phyloP scores from a whole-genome alignment of 2,329 filamentous ascomycete genomes.

The Aspergillus phoenicis region DNA sequence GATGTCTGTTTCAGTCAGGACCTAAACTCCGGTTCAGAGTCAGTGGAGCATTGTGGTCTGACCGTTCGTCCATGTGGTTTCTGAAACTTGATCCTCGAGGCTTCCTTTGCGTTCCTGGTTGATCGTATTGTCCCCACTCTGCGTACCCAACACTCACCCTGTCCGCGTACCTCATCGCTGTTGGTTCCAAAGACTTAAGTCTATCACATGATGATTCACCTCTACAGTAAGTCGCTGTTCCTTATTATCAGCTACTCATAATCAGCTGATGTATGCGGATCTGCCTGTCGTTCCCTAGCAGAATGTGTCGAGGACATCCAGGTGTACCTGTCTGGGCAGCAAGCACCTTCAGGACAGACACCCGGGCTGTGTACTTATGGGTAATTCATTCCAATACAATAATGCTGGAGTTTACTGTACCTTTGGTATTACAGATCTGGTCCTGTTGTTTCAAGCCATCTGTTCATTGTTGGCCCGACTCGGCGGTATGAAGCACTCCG shows the following conservation, averaged over 20 bases:
- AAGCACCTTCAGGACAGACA: too few relatives aligned
- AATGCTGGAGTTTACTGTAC: too few relatives aligned
- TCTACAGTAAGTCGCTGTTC: neutral
- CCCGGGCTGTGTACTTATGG: too few relatives aligned
- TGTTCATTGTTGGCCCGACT: too few relatives aligned
- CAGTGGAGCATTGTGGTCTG: neutral
- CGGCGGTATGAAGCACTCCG: too few relatives aligned
- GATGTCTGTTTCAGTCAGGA: neutral
- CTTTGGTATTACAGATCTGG: too few relatives aligned
- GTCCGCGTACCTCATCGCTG: neutral
- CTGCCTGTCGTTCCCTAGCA: neutral
- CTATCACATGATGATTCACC: neutral
- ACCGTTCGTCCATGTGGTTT: neutral
- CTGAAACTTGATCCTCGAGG: neutral
- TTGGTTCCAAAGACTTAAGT: neutral
- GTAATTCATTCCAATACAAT: too few relatives aligned
- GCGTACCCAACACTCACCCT: neutral
- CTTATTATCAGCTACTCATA: neutral
- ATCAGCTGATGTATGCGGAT: too few relatives aligned
- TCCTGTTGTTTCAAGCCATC: too few relatives aligned
- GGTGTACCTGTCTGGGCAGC: too few relatives aligned
- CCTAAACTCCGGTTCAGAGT: neutral
- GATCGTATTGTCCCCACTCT: neutral
- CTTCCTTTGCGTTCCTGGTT: neutral
- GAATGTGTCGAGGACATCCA: neutral